Base-by-base conservation (phyloP, 306 rosid genomes). In the Argentina anserina region DNA sequence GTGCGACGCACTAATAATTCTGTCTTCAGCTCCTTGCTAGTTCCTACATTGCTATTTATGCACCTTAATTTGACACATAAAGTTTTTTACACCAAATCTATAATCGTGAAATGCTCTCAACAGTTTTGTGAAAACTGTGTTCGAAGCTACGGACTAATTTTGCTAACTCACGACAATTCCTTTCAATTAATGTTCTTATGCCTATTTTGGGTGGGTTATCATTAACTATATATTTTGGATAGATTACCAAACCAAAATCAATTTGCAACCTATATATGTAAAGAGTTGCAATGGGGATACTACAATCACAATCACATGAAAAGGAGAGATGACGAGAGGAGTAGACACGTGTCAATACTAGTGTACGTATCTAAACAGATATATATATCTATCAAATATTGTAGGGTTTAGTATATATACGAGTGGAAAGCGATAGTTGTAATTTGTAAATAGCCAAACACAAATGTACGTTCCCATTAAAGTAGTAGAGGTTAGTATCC, bases 281-380 rank as follows among this genome's bases (percentile, higher is more conserved):
- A 62, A 34, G 3, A 62, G 42, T 17, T 29, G 40, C 25, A 31
- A 61, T 13, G 4, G 25, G 58, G 23, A 18, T 62, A 15, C 67
- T 4, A 34, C 26, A 34, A 34, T 62, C 67, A 62, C 43, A 20
- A 34, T 59, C 64, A 58, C 37, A 1, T 12, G n/a, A 58, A 6
- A 58, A 50, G 8, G 61, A 53, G 36, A 34, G 67, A 62, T 18
- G 43, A 62, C 25, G 67, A 62, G 25, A 62, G 67, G 39, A 43
- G 67, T 33, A 33, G 43, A 20, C 43, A 17, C 18, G 42, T 52
- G 65, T 59, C n/a, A 55, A 55, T 11, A 55, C 17, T 53, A n/a
- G 26, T 25, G 28, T n/a, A 9, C 14, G 7, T n/a, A 50, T 50
- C 7, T 2, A 9, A 17, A 14, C 3, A 47, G 23, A 49, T 7